Percentiles rank a stretch among this genome's conserved stretches.
These are phyloP conservation scores for Pouteria campechiana DNA, from an alignment of 179 eudicot genomes.

Conservation along the genomic window DNA sequence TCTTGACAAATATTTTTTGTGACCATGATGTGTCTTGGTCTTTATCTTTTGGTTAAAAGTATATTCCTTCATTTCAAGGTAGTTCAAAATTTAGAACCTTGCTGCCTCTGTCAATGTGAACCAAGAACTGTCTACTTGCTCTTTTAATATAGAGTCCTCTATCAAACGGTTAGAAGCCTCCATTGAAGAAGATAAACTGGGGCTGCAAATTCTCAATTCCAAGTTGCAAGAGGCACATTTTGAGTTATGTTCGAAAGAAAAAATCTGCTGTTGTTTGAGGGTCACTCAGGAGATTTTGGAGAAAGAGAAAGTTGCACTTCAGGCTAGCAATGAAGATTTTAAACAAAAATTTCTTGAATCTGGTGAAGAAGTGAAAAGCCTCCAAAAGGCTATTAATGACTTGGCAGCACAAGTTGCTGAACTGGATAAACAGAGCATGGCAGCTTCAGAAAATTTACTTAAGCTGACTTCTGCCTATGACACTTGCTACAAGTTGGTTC, in stretches of 20 bases:
- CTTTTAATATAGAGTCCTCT: too few relatives aligned
- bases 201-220: conserved; percentile 37
- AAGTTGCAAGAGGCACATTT: conserved; percentile 37
- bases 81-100: too few relatives aligned
- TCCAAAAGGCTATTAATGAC: conserved; percentile 39
- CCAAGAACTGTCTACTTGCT: too few relatives aligned
- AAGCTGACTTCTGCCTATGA: conserved; percentile 42
- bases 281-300: conserved; percentile 39
- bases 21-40: too few relatives aligned
- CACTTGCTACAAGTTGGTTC: conserved; percentile 32
- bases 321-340: conserved; percentile 34
- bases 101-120: too few relatives aligned
- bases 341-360: conserved; percentile 35
- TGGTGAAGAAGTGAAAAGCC: conserved; percentile 45
- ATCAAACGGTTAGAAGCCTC: conserved; percentile 54
- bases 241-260: conserved; percentile 50
- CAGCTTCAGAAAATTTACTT: conserved; percentile 37
- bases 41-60: too few relatives aligned
- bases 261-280: conserved; percentile 33
- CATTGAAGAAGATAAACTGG: conserved; percentile 25
- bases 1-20: too few relatives aligned
- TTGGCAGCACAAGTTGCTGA: conserved; percentile 39
- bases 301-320: conserved; percentile 50
- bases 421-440: conserved; percentile 54
- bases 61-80: too few relatives aligned